Percentiles rank a stretch among this genome's conserved stretches.
Conservation (phyloP, 179 eudicot genomes). For the Corrigiola litoralis region DNA sequence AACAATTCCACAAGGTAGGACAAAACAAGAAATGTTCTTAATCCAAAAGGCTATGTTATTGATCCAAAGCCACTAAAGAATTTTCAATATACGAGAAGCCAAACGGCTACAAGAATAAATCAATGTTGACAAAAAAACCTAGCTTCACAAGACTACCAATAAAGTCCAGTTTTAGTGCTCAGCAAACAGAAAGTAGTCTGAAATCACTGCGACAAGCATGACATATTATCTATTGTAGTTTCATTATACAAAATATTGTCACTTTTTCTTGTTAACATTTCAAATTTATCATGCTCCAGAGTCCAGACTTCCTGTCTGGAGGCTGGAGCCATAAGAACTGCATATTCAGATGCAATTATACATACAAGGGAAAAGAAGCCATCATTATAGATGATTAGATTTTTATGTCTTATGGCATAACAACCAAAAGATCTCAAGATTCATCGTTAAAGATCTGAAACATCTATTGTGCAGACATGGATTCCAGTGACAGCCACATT, state of each 20-base stretch:
- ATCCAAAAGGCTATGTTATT: too few relatives aligned
- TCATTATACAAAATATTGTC: background rate
- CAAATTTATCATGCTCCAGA: background rate
- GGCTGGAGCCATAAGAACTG: background rate
- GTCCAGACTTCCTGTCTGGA: too few relatives aligned
- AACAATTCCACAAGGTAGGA: background rate
- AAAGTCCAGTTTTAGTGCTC: background rate
- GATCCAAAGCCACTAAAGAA: background rate
- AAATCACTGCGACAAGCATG: background rate
- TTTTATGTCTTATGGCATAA: background rate
- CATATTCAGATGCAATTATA: background rate
- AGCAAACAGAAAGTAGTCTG: background rate
- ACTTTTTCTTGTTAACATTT: background rate
- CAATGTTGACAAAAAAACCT: background rate
- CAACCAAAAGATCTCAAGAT: background rate
- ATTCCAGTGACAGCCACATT: too few relatives aligned
- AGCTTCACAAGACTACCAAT: background rate
- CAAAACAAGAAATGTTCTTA: background rate
- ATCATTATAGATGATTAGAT: too few relatives aligned
- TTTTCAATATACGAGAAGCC: background rate
- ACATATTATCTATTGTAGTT: background rate
- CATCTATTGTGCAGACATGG: too few relatives aligned
- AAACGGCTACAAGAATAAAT: background rate
- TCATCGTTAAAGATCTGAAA: too few relatives aligned
- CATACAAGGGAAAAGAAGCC: background rate